Base-by-base conservation (phyloP, 2,329 filamentous ascomycete genomes). In the Blumeria hordei region DNA sequence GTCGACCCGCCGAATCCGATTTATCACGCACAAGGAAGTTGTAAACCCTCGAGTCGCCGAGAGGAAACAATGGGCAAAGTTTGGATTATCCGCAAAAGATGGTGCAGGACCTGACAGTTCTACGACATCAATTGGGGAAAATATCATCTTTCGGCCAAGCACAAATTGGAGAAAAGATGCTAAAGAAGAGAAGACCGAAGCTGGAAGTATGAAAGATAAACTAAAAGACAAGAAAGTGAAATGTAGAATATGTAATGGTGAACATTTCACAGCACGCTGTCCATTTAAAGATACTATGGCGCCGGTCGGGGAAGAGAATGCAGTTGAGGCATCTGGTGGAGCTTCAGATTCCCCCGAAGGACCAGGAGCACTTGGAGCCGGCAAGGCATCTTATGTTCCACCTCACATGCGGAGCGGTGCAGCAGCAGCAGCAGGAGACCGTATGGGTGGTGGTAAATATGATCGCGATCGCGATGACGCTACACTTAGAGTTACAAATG, bases 221-320 rank as follows among this genome's bases (percentile, higher is more conserved):
- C 76, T 96, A 66, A 94, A 92, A 79, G 88, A 95, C 74, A 94
- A 95, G 80, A 93, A 95, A 75, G 93, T 98, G 76, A 96, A 96
- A 78, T 98, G 92, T 72, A 85, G 92, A 77, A 96, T 98, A 68
- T 98, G 92, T 74, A 85, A 82, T 68, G 92, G 90, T 67, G 92
- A 98, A 75, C 92, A 98, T 80, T 98, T 96, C 76, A 98, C 92
- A 44, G 90, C 90, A 62, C 83, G 92, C 69, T 98, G 92, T 80
- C 92, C 92, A 37, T 98, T 94, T 82, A 98, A 96, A 76, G 92
- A 96, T 69, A 98, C 90, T 64, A 95, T 98, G 88, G 88, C 90
- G 37, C 92, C 85, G 39, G 79, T 88, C 58, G 80, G 81, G 61
- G 78, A 80, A 68, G 72, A 70, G 55, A 68, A 67, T 50, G 66